Conservation (phyloP, 768 basidiomycete species). For the Tricholoma hemisulphureum region DNA sequence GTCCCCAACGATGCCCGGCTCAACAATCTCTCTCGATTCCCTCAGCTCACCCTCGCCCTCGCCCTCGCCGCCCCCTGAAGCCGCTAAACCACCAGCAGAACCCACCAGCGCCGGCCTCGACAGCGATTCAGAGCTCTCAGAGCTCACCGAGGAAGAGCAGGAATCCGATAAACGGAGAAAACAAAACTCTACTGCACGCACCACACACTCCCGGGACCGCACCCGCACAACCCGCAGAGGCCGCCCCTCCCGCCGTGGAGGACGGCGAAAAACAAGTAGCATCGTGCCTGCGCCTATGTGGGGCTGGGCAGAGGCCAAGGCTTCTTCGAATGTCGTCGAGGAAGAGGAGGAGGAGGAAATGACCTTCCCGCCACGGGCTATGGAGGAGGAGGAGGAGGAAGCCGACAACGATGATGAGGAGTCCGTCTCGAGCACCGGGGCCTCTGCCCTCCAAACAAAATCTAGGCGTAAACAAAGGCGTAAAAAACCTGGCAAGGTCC, state of each 20-base stretch:
- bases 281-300: slow-evolving; percentile 81
- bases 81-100: slow-evolving; percentile 18
- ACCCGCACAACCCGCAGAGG: slow-evolving; percentile 12
- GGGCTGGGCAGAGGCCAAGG: slow-evolving; percentile 72
- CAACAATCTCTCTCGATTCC: slow-evolving; percentile 62
- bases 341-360: slow-evolving; percentile 53
- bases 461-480: not conserved
- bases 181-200: slow-evolving; percentile 17
- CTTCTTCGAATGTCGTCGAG: slow-evolving; percentile 38
- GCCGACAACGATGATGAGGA: slow-evolving; percentile 34
- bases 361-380: slow-evolving; percentile 46
- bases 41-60: slow-evolving; percentile 70
- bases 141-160: slow-evolving; percentile 80
- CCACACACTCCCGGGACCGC: slow-evolving; percentile 14
- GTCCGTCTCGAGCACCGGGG: not conserved
- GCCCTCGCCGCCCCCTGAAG: slow-evolving; percentile 31
- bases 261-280: slow-evolving; percentile 39
- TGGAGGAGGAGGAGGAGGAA: slow-evolving; percentile 64
- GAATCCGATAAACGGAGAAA: slow-evolving; percentile 39
- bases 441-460: not conserved
- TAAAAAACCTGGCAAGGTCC: not conserved
- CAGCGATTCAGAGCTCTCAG: slow-evolving; percentile 75
- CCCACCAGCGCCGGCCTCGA: slow-evolving; percentile 44
- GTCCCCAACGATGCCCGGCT: slow-evolving; percentile 48
- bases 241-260: slow-evolving; percentile 23